A percentile compares a stretch with the other conserved stretches of the same genome.
Conservation (phyloP, 2,329 filamentous ascomycete species). For the Orbilia blumenaviensis region DNA sequence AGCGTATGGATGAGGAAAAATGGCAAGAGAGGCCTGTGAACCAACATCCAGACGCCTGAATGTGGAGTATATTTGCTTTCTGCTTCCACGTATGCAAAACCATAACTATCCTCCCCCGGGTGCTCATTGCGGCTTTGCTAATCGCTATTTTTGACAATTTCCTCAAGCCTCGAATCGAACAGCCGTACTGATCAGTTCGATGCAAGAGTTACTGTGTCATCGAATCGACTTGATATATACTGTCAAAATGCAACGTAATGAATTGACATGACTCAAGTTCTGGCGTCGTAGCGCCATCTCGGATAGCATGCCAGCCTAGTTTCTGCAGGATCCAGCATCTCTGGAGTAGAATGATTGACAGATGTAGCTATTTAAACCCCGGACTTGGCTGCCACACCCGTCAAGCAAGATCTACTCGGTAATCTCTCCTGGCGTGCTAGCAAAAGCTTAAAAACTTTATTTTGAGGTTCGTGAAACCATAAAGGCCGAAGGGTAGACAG, state of each 20-base stretch:
- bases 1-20: background rate
- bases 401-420: constrained; percentile 52
- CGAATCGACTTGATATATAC: background rate
- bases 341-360: background rate
- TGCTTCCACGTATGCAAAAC: background rate
- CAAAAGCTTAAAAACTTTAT: constrained; percentile 52
- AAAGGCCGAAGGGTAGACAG: background rate
- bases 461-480: constrained; percentile 44
- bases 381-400: constrained; percentile 41
- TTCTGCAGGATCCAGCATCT: background rate
- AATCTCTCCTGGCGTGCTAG: constrained; percentile 35
- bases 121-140: background rate
- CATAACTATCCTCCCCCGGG: no score
- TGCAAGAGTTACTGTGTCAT: background rate
- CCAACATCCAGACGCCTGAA: background rate
- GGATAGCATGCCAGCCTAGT: background rate
- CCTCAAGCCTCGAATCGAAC: background rate
- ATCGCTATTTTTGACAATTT: background rate
- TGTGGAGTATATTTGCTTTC: background rate
- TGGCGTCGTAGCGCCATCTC: background rate
- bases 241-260: background rate
- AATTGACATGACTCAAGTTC: background rate
- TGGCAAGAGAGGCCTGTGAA: background rate
- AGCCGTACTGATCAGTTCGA: background rate
- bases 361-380: constrained; percentile 19